Conservation (phyloP, 2,329 filamentous ascomycete genomes). For the Talaromyces albobiverticillius region DNA sequence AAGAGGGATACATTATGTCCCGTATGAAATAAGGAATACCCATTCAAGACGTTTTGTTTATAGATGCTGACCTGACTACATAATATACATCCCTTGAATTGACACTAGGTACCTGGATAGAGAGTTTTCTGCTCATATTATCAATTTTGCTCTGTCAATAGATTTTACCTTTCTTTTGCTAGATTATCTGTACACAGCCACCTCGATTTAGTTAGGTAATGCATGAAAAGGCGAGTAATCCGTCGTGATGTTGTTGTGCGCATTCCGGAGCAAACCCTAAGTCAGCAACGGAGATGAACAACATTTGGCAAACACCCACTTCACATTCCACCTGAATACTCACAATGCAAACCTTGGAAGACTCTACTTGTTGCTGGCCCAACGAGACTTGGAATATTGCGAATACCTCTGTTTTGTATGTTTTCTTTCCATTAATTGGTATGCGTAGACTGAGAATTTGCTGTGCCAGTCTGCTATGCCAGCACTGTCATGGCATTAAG, state of each 20-base stretch:
- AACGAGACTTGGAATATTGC: background rate
- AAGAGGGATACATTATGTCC: too few species aligned
- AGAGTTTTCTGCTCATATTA: too few species aligned
- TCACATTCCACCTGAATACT: background rate
- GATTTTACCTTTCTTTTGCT: too few species aligned
- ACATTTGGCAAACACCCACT: background rate
- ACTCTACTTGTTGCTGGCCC: slow-evolving; percentile 1
- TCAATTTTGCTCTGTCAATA: too few species aligned
- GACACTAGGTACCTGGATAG: too few species aligned
- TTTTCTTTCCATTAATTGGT: slow-evolving; percentile 1
- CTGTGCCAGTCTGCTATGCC: background rate
- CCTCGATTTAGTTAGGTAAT: too few species aligned
- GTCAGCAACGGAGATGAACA: background rate
- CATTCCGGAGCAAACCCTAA: slow-evolving; percentile 13
- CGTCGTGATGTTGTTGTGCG: slow-evolving; percentile 1
- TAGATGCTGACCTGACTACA: too few species aligned
- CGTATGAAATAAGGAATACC: too few species aligned
- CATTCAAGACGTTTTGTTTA: too few species aligned
- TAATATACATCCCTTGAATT: too few species aligned
- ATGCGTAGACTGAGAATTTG: background rate
- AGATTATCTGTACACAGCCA: too few species aligned
- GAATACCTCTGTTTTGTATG: background rate
- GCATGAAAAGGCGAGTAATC: background rate
- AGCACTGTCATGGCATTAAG: background rate
- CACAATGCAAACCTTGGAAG: background rate